Evolutionary conservation across 164 flowering plant species (phyloP).

Genomic region (Hamamelis virginiana): DNA sequence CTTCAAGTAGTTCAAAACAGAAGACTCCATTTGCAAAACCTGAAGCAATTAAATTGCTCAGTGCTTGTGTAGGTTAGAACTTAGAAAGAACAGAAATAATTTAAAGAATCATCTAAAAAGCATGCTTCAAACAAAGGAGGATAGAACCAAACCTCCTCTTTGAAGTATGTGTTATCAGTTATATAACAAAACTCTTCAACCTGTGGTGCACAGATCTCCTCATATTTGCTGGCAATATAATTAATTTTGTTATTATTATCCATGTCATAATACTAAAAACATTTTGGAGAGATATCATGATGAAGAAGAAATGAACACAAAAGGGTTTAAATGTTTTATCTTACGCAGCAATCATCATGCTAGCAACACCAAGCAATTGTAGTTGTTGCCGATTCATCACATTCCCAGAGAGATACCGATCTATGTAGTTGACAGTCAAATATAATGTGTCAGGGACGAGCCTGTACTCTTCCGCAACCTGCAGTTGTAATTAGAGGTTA

Average conservation of each 20-base stretch:
- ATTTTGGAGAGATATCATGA: neutral
- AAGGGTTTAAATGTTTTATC: slow-evolving; percentile 12
- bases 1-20: slow-evolving; percentile 81
- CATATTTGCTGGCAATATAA: slow-evolving; percentile 70
- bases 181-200: slow-evolving; percentile 98
- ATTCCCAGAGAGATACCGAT: slow-evolving; percentile 92
- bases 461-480: slow-evolving; percentile 98
- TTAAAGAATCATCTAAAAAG: neutral
- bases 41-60: slow-evolving; percentile 18
- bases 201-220: slow-evolving; percentile 97
- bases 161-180: slow-evolving; percentile 92
- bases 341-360: slow-evolving; percentile 99
- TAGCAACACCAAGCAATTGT: slow-evolving; percentile 92
- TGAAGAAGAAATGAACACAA: neutral
- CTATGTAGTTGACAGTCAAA: slow-evolving; percentile 90
- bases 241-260: slow-evolving; percentile 6
- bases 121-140: neutral
- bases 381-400: slow-evolving; percentile 69
- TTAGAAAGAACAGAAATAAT: neutral
- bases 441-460: slow-evolving; percentile 93
- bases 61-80: neutral
- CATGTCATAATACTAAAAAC: neutral
- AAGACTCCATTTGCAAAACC: slow-evolving; percentile 93
- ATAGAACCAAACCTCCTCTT: slow-evolving; percentile 67
- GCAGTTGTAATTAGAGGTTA: slow-evolving; percentile 13